These are phyloP conservation scores for Fonsecaea multimorphosa DNA, from an alignment of 2,329 filamentous ascomycete species.

Conservation along the genomic window DNA sequence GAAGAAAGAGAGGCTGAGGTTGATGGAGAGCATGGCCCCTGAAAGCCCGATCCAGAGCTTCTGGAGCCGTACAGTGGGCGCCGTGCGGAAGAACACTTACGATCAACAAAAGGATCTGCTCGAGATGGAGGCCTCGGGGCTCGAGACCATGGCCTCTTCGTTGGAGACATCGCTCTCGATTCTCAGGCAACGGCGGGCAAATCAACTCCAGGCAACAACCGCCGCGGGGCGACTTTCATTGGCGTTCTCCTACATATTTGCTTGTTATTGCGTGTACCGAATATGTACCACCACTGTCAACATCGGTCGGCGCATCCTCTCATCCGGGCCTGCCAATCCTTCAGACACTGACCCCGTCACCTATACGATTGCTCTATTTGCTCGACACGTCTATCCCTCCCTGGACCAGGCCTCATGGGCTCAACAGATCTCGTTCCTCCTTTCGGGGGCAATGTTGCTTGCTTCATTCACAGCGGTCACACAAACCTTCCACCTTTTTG, in stretches of 20 bases:
- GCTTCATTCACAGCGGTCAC: conserved; percentile 81
- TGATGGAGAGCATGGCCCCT: conserved; percentile 69
- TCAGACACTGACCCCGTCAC: conserved; percentile 81
- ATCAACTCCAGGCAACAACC: conserved; percentile 71
- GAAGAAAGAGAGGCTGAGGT: conserved; percentile 71
- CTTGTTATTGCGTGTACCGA: conserved; percentile 83
- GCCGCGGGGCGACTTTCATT: conserved; percentile 68
- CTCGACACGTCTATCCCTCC: conserved; percentile 81
- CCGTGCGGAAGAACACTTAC: conserved; percentile 61
- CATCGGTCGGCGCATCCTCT: conserved; percentile 64
- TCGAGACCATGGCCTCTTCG: conserved; percentile 78
- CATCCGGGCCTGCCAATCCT: conserved; percentile 56
- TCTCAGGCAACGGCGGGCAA: conserved; percentile 67
- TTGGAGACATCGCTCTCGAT: conserved; percentile 69
- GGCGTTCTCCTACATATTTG: conserved; percentile 71
- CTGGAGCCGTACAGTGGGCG: conserved; percentile 75
- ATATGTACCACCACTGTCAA: conserved; percentile 74
- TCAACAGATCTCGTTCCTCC: conserved; percentile 80
- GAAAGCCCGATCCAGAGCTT: conserved; percentile 61
- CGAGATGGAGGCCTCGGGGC: conserved; percentile 76
- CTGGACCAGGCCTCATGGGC: conserved; percentile 84
- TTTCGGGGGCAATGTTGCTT: conserved; percentile 81
- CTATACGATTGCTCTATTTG: conserved; percentile 78
- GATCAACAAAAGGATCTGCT: conserved; percentile 61
- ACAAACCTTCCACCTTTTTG: conserved; percentile 84